Evolutionary conservation across 208 protist genomes (phyloP), one percentile per base, ranked within the genome.

Genomic region (Leishmania aethiopica): DNA sequence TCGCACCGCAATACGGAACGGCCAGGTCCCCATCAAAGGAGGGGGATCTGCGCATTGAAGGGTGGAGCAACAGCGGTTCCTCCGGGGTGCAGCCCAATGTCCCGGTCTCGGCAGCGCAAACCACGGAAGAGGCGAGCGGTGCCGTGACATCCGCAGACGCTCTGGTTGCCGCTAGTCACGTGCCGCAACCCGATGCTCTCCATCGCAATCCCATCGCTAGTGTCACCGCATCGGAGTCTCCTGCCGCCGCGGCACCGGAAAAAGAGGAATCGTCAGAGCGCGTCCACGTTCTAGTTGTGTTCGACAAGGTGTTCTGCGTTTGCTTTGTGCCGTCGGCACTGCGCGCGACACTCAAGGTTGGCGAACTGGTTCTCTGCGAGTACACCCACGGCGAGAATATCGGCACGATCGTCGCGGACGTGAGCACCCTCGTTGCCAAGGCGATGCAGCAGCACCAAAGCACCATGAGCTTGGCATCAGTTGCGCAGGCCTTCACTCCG

Each of bases 281-380:
- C 49, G 40, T 35, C 3, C 90, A 96, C 84, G 85, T 87, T 15
- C 71, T 96, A n/a, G 90, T 96, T 37, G 82, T 78, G n/a, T 93
- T 94, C 62, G 87, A 89, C 57, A 78, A 85, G 19, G 62, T 89
- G 10, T 96, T 93, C 79, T 92, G 87, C 13, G 79, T 94, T 1
- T 95, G 85, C 84, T 92, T 90, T 76, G 87, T 96, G 51, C 93
- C 93, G 2, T 15, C 55, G 25, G 62, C 45, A 66, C 69, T 92
- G 71, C 86, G 86, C 57, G 71, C 77, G 11, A 83, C 74, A 32
- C 72, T 94, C 72, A 62, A 79, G n/a, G 72, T 92, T 19, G 91
- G 91, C n/a, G 93, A 95, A 72, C 84, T 96, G 19, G 93, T 93
- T 0, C 83, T 90, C 22, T 91, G 90, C 49, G 93, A 96, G 64